These are phyloP conservation scores for Sphaerobolus stellatus DNA, from an alignment of 1,284 basidiomycete genomes.

Conservation along the genomic window DNA sequence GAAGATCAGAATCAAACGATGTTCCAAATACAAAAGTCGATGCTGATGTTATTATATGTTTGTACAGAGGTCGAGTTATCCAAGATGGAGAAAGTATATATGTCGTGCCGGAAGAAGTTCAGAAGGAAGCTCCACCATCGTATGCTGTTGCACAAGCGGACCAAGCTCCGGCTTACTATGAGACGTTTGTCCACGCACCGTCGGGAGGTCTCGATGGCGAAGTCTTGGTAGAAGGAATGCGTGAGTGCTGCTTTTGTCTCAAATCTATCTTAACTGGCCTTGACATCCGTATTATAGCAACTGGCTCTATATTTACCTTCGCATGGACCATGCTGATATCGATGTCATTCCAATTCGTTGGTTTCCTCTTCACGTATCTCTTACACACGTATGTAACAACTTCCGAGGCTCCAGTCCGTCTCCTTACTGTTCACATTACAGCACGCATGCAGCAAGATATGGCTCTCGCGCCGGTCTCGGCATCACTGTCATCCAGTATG, in stretches of 20 bases:
- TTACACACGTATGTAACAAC: constrained; percentile 57
- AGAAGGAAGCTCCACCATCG: constrained; percentile 82
- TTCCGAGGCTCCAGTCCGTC: constrained; percentile 23
- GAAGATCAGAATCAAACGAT: constrained; percentile 1
- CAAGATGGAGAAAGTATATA: constrained; percentile 60
- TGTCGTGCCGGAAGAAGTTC: constrained; percentile 76
- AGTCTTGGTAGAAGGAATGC: constrained; percentile 74
- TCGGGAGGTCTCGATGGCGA: constrained; percentile 53
- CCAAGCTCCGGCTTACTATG: constrained; percentile 94
- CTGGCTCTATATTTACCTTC: constrained; percentile 57
- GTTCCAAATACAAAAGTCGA: too few relatives aligned
- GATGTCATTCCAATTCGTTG: constrained; percentile 96
- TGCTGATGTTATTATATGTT: too few relatives aligned
- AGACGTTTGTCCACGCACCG: constrained; percentile 87
- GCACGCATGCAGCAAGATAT: constrained; percentile 90
- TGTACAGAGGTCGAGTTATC: constrained; percentile 20
- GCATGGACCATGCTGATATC: constrained; percentile 81
- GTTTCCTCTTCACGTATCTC: constrained; percentile 91
- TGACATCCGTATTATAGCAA: constrained; percentile 5
- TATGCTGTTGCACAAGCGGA: constrained; percentile 90
- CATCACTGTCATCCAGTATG: constrained; percentile 90
- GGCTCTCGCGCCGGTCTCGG: constrained; percentile 95
- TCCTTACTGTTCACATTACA: constrained; percentile 27
- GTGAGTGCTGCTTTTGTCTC: constrained; percentile 55
- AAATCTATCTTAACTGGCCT: neutral